phyloP scores from a whole-genome alignment of 2,329 filamentous ascomycete species.

The Colletotrichum sp. region DNA sequence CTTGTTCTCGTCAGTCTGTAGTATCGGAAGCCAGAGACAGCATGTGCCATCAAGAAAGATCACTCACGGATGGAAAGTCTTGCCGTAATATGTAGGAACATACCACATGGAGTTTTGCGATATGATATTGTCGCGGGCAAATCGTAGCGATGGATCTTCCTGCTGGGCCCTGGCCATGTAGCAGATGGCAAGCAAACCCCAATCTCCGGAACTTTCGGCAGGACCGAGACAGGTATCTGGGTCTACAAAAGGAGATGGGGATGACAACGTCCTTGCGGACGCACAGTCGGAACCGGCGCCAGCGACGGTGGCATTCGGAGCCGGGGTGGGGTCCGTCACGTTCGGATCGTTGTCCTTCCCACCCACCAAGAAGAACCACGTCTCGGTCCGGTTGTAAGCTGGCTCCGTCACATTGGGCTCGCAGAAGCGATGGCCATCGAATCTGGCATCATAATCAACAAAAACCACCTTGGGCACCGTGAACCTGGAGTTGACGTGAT shows the following conservation, averaged over 20 bases:
- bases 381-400: slow-evolving; percentile 45
- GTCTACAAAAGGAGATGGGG: slow-evolving; percentile 37
- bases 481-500: slow-evolving; percentile 41
- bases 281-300: background rate
- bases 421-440: slow-evolving; percentile 51
- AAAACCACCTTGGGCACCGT: slow-evolving; percentile 42
- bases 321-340: slow-evolving; percentile 15
- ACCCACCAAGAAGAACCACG: slow-evolving; percentile 54
- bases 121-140: slow-evolving; percentile 27
- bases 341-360: slow-evolving; percentile 40
- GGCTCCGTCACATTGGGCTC: slow-evolving; percentile 45
- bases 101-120: slow-evolving; percentile 46
- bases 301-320: slow-evolving; percentile 16
- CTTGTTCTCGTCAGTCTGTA: slow-evolving; percentile 4
- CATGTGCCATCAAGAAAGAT: background rate
- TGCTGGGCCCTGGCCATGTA: slow-evolving; percentile 47
- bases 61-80: slow-evolving; percentile 49
- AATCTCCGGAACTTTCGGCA: slow-evolving; percentile 42
- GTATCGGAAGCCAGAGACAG: background rate
- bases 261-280: slow-evolving; percentile 26
- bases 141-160: slow-evolving; percentile 37
- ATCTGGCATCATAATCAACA: slow-evolving; percentile 48
- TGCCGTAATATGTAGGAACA: slow-evolving; percentile 51
- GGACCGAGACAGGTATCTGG: slow-evolving; percentile 38
- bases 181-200: slow-evolving; percentile 47